Base-by-base conservation (phyloP, 768 basidiomycete genomes). In the Pisolithus albus region DNA sequence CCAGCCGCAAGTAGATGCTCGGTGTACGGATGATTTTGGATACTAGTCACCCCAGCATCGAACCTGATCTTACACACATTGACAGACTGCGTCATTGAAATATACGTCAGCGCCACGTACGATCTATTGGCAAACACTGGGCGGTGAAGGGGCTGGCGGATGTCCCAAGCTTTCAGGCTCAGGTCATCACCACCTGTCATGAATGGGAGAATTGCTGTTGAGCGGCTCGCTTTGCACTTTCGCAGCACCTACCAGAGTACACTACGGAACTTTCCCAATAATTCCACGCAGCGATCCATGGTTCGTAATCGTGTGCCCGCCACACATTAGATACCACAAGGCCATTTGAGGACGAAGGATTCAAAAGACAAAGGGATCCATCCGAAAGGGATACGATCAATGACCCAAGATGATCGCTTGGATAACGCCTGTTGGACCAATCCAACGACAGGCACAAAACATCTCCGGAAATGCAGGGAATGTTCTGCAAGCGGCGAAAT, bases 231-330 rank as follows among this genome's bases (percentile, higher is more conserved):
- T 4, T 15, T 32, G 30, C 26, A 47, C 9, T 21, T 36, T 24
- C 18, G 32, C 32, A 41, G 11, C 43, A 57, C 70, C 45, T 44
- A 88, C 93, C 94, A 10, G 92, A 92, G 70, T 90, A 97, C 4
- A 96, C 73, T 34, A 89, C 66, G 59, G 83, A 81, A 1, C 75
- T 71, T 53, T 93, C 72, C 88, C 92, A 95, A 56, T 86, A 84
- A 60, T 97, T 80, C 85, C 92, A 98, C 1, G 88, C 83, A 1
- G 87, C 83, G 46, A 92, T 81, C 96, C 96, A 99, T 0, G 94
- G 88, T 63, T 99, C 96, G 60, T 84, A 83, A 52, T 93, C 90
- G 59, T 98, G 96, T 1, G 90, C 94, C 52, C 81, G 73, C 93
- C 93, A 98, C 2, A 74, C 75, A 23, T 78, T 68, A 5, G 71